Conservation (phyloP, 345 rosid genomes). For the Gossypium raimondii region DNA sequence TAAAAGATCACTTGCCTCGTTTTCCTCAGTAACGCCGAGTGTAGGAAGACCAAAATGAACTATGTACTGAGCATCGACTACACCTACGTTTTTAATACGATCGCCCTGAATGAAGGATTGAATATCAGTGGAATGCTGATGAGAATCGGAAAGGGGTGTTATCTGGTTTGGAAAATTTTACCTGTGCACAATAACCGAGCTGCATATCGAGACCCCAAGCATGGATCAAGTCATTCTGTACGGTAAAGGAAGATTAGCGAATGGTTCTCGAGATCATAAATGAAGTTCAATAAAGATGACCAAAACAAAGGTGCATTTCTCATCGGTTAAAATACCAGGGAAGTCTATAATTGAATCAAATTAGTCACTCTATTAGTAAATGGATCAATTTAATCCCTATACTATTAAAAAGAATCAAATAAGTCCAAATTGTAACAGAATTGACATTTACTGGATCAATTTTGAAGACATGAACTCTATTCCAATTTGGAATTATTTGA, state of each 20-base stretch:
- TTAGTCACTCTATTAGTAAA: too few species aligned
- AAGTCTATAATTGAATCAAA: too few species aligned
- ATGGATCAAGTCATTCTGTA: slow-evolving; percentile 87
- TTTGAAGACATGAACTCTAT: too few species aligned
- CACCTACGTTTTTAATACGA: slow-evolving; percentile 79
- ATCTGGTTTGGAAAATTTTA: slow-evolving; percentile 23
- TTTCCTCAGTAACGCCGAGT: slow-evolving; percentile 48
- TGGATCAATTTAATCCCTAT: too few species aligned
- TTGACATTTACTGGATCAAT: too few species aligned
- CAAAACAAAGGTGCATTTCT: slow-evolving; percentile 11
- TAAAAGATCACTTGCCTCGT: slow-evolving; percentile 34
- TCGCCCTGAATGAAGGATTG: slow-evolving; percentile 54
- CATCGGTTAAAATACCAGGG: too few species aligned
- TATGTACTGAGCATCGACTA: slow-evolving; percentile 82
- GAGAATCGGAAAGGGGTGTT: background rate
- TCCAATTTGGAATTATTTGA: too few species aligned
- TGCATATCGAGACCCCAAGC: slow-evolving; percentile 91
- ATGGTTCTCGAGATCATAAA: background rate
- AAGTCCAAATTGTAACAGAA: too few species aligned
- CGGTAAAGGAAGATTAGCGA: background rate
- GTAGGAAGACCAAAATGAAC: slow-evolving; percentile 80
- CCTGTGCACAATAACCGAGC: slow-evolving; percentile 92
- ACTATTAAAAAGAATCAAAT: too few species aligned
- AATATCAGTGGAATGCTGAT: slow-evolving; percentile 5
- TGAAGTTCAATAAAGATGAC: slow-evolving; percentile 29